Evolutionary conservation across 164 flowering plant genomes (phyloP), one percentile per base, ranked within the genome.

Genomic region (Vitis riparia): DNA sequence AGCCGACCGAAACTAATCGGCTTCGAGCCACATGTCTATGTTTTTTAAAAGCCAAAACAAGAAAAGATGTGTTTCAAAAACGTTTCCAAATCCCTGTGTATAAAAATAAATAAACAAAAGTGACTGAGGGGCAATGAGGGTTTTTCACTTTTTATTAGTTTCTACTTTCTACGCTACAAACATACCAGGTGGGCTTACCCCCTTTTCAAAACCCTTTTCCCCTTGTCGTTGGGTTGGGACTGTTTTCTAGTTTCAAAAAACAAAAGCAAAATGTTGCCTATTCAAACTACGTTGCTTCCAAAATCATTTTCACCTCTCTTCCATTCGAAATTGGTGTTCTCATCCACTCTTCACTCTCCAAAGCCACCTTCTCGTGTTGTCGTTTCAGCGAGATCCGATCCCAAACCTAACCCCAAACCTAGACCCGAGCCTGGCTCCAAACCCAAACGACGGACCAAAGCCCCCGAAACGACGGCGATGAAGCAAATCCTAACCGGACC

Each of bases 361-460:
- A 70, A 67, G 8, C 55, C 23, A 48, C 51, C 62, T 16, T 48
- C 51, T 58, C 65, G 75, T 64, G 37, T 57, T 62, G 76, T 83
- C 23, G 59, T 72, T 49, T 78, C 81, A 14, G 76, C 59, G 14
- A 65, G 80, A 5, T 77, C 86, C 8, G 75, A 80, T 65, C 66
- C 79, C 5, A 49, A 67, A 51, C 67, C 79, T 37, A 73, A 80
- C 63, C 75, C 77, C 19, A 66, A 76, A 19, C 71, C 44, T 37
- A 3, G 7, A 37, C 65, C 78, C 5, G 51, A 65, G 49, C 69
- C 79, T 19, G 74, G 79, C 63, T 75, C 23, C 66, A 76, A 19
- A 70, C 19, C 63, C 3, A 19, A 81, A 80, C 44, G 7, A 37
- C 44, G 44, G 65, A 16, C 76, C 8, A 68, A 65, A 66, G 65